A percentile compares a stretch with the other conserved stretches of the same genome.
These are phyloP conservation scores for Botrytis medusae DNA, from an alignment of 2,329 filamentous ascomycete genomes.

Conservation along the genomic window DNA sequence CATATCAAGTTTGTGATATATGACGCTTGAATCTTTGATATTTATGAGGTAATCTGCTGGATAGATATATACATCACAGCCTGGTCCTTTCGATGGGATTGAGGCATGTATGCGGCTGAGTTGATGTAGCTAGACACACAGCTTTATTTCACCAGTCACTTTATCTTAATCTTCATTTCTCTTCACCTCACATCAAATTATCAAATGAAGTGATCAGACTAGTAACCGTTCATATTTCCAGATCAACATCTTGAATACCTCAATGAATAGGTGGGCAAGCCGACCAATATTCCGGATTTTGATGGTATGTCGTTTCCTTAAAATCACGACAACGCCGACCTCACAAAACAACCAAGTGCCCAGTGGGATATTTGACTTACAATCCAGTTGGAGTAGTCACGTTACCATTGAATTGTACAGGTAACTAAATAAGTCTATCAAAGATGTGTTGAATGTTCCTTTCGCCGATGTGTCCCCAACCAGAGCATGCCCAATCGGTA, in stretches of 20 bases:
- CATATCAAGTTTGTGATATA: too few relatives aligned
- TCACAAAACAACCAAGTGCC: not conserved
- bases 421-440: not conserved
- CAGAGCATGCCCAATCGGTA: not conserved
- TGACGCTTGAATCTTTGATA: too few relatives aligned
- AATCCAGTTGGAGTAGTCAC: too few relatives aligned
- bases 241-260: not conserved
- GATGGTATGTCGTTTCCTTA: not conserved
- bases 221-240: not conserved
- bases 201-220: not conserved
- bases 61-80: too few relatives aligned
- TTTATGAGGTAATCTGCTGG: too few relatives aligned
- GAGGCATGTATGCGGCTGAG: not conserved
- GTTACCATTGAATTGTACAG: too few relatives aligned
- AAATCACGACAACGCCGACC: too few relatives aligned
- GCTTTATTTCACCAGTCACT: not conserved
- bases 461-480: not conserved
- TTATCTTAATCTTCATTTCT: not conserved
- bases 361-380: too few relatives aligned
- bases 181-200: not conserved
- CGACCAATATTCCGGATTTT: not conserved
- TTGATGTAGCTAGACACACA: not conserved
- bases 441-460: not conserved
- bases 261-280: too few relatives aligned
- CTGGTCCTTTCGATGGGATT: too few relatives aligned